Evolutionary conservation across 768 basidiomycete species (phyloP).

Genomic region (Psilocybe subaeruginosa): DNA sequence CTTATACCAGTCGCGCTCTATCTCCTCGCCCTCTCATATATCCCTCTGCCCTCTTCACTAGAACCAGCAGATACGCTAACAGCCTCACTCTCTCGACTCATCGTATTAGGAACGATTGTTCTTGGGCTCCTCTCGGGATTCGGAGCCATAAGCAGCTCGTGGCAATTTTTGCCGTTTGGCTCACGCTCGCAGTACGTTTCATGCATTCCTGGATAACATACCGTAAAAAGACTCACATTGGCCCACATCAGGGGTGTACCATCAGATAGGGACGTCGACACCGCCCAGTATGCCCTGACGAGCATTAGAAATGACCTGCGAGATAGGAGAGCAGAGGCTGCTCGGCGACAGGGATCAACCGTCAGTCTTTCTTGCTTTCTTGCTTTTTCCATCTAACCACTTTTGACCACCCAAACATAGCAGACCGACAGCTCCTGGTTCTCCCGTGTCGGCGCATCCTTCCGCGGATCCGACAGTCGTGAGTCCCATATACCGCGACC

Average conservation of each 20-base stretch:
- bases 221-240: not conserved
- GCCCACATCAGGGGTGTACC: constrained; percentile 35
- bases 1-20: constrained; percentile 57
- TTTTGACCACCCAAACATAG: not conserved
- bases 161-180: constrained; percentile 56
- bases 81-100: constrained; percentile 60
- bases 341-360: constrained; percentile 15
- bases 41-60: constrained; percentile 66
- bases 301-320: constrained; percentile 63
- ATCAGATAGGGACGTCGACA: constrained; percentile 54
- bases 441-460: constrained; percentile 50
- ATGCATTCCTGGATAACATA: not conserved
- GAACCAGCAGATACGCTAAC: constrained; percentile 42
- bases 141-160: constrained; percentile 71
- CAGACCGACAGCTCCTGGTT: constrained; percentile 45
- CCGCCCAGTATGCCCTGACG: constrained; percentile 59
- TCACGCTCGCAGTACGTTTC: constrained; percentile 29
- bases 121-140: constrained; percentile 84
- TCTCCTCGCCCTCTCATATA: constrained; percentile 61
- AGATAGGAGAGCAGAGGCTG: constrained; percentile 37
- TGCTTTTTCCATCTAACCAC: not conserved
- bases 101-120: constrained; percentile 76
- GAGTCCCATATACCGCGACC: constrained; percentile 18
- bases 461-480: constrained; percentile 50
- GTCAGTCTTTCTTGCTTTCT: constrained; percentile 4